Percentiles rank a stretch among this genome's conserved stretches.
These are phyloP conservation scores for Termitomyces sp. DNA, from an alignment of 768 basidiomycete genomes.

Conservation along the genomic window DNA sequence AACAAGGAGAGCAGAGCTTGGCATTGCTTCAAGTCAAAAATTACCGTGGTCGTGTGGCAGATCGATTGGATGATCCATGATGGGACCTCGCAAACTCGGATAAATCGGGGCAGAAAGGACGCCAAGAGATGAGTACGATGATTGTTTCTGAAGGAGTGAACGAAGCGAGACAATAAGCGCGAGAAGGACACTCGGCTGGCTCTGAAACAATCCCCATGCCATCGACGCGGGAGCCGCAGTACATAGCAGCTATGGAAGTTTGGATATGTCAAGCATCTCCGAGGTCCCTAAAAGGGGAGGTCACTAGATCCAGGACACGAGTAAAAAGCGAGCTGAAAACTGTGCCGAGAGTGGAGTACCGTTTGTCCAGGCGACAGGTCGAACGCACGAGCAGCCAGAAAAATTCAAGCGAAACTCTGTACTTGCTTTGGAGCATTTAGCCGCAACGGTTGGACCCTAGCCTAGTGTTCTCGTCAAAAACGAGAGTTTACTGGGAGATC, in stretches of 20 bases:
- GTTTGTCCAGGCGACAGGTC: too few species aligned
- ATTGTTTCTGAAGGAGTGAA: not conserved
- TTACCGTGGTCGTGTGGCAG: slow-evolving; percentile 1
- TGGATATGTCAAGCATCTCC: too few species aligned
- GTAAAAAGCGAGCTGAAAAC: not conserved
- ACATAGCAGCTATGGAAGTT: not conserved
- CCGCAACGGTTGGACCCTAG: too few species aligned
- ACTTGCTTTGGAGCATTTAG: too few species aligned
- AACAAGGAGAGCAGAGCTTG: not conserved
- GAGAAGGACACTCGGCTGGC: too few species aligned
- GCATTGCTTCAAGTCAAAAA: not conserved
- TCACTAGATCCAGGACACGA: too few species aligned
- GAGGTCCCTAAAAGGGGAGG: too few species aligned
- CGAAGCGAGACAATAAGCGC: too few species aligned
- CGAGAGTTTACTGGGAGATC: too few species aligned
- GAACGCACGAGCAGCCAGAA: too few species aligned
- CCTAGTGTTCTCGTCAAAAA: too few species aligned
- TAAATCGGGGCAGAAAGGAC: slow-evolving; percentile 9
- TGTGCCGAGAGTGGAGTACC: not conserved
- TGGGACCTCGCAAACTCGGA: slow-evolving; percentile 11
- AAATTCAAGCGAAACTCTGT: not conserved
- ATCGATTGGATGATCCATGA: not conserved
- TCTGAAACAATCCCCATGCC: not conserved
- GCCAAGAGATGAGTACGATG: not conserved
- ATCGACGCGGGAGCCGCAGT: not conserved